phyloP scores from a whole-genome alignment of 176 grass and related monocot genomes.

The Eleusine indica region DNA sequence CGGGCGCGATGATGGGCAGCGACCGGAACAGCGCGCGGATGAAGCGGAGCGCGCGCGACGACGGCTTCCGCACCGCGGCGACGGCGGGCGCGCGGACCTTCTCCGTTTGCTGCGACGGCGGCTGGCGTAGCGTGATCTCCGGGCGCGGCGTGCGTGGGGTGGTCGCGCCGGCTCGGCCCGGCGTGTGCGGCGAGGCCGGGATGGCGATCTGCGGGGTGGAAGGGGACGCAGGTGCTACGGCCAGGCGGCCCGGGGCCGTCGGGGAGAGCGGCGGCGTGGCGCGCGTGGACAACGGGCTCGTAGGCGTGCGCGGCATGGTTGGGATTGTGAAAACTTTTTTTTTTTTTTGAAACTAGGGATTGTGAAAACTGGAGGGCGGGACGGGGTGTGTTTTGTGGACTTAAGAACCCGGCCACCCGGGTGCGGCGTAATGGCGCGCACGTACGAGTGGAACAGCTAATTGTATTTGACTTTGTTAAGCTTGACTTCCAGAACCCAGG shows the following conservation, averaged over 20 bases:
- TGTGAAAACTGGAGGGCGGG: not conserved
- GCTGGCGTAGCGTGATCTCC: conserved; percentile 59
- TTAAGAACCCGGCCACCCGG: not conserved
- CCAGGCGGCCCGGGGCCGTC: conserved; percentile 31
- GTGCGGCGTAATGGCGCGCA: conserved; percentile 40
- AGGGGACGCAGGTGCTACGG: conserved; percentile 33
- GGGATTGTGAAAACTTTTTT: not conserved
- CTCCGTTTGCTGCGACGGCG: conserved; percentile 38
- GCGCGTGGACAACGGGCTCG: conserved; percentile 33
- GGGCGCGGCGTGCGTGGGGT: conserved; percentile 46
- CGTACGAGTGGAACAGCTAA: conserved; percentile 2
- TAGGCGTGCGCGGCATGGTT: conserved; percentile 41
- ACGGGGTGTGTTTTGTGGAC: not conserved
- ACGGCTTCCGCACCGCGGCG: conserved; percentile 34
- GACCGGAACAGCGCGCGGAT: conserved; percentile 76
- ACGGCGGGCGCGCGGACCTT: conserved; percentile 38
- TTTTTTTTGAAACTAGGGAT: not conserved
- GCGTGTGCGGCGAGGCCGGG: conserved; percentile 45
- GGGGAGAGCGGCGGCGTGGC: conserved; percentile 48
- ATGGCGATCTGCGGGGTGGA: conserved; percentile 52
- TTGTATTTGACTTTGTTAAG: not conserved
- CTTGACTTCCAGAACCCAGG: not conserved
- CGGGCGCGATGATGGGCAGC: conserved; percentile 70
- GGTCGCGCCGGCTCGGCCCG: conserved; percentile 12
- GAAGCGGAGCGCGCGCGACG: conserved; percentile 55